phyloP scores from a whole-genome alignment of 2,329 filamentous ascomycete genomes.

The Microdochium trichocladiopsis region DNA sequence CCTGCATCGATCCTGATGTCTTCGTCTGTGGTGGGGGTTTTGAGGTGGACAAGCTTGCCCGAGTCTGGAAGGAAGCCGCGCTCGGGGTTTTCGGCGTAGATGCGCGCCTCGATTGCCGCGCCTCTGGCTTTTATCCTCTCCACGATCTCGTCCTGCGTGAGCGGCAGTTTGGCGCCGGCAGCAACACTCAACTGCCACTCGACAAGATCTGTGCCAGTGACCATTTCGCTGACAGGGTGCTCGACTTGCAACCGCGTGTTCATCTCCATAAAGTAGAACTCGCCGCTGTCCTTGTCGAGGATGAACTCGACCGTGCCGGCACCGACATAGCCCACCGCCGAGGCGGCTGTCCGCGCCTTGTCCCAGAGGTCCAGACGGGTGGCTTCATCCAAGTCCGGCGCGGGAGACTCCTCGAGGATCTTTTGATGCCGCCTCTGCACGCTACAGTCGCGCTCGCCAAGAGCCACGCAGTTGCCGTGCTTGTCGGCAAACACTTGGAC shows the following conservation, averaged over 20 bases:
- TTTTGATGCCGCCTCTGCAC: constrained; percentile 86
- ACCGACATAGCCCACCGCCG: constrained; percentile 80
- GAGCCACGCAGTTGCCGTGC: constrained; percentile 69
- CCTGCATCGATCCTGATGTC: constrained; percentile 89
- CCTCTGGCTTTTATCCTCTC: constrained; percentile 67
- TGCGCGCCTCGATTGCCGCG: constrained; percentile 89
- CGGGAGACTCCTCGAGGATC: constrained; percentile 83
- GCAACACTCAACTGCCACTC: constrained; percentile 88
- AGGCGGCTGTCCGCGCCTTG: constrained; percentile 57
- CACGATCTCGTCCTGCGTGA: constrained; percentile 60
- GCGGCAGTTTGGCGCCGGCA: constrained; percentile 47
- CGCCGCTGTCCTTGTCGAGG: constrained; percentile 72
- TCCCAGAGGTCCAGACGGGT: constrained; percentile 58
- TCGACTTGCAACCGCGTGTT: constrained; percentile 91
- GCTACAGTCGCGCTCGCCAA: constrained; percentile 84
- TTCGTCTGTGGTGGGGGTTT: constrained; percentile 59
- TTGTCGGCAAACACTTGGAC: constrained; percentile 87
- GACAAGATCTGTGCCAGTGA: constrained; percentile 69
- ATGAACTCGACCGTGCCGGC: constrained; percentile 90
- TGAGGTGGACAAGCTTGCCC: constrained; percentile 76
- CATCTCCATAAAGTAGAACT: constrained; percentile 81
- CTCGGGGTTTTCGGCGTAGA: constrained; percentile 93
- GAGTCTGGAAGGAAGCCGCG: constrained; percentile 93
- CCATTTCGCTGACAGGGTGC: constrained; percentile 79
- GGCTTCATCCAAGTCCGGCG: constrained; percentile 55